phyloP scores from a whole-genome alignment of 2,329 filamentous ascomycete genomes.

The Metarhizium rileyi region DNA sequence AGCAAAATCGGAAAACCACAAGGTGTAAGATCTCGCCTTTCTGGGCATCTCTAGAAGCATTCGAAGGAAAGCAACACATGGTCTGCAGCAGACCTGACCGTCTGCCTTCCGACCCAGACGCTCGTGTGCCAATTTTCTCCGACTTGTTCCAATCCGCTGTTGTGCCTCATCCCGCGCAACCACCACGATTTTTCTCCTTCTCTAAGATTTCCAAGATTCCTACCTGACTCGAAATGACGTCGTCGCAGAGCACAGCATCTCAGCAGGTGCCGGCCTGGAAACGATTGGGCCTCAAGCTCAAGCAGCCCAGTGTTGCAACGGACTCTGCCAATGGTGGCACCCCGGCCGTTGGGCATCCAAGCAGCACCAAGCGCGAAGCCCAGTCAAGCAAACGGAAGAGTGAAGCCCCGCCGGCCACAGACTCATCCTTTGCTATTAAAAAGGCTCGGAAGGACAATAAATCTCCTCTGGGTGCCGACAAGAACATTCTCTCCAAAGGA shows the following conservation, averaged over 20 bases:
- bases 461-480: constrained; percentile 10
- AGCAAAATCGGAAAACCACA: not conserved
- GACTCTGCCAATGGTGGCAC: constrained; percentile 19
- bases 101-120: not conserved
- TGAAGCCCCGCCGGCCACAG: constrained; percentile 22
- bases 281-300: constrained; percentile 54
- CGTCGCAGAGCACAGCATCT: constrained; percentile 32
- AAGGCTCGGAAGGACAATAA: constrained; percentile 22
- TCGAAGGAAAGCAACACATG: not conserved
- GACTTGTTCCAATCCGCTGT: not conserved
- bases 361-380: constrained; percentile 21
- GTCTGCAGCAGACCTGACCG: not conserved
- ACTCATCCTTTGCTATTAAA: constrained; percentile 22
- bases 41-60: not conserved
- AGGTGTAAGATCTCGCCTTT: not conserved
- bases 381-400: constrained; percentile 30
- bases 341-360: constrained; percentile 28
- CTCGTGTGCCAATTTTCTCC: not conserved
- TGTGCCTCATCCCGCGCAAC: not conserved
- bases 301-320: constrained; percentile 27
- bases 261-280: constrained; percentile 49
- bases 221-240: constrained; percentile 27
- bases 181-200: too few species aligned
- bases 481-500: constrained; percentile 25
- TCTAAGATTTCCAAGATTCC: constrained; percentile 10